phyloP scores from a whole-genome alignment of 179 eudicot species.

The Corrigiola litoralis region DNA sequence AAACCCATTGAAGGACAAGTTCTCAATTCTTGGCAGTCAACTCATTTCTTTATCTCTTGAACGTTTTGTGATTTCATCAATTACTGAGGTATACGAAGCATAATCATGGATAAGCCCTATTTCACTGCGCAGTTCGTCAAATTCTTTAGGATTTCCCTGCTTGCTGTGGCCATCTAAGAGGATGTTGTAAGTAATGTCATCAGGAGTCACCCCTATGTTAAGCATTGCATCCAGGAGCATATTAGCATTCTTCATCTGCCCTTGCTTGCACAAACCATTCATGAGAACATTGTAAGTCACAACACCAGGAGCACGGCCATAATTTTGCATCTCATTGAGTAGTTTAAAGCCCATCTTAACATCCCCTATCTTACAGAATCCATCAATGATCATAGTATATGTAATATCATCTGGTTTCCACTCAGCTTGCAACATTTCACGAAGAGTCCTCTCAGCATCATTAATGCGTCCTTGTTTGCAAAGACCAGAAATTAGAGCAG shows the following conservation, averaged over 20 bases:
- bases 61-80: conserved; percentile 29
- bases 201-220: conserved; percentile 58
- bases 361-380: conserved; percentile 58
- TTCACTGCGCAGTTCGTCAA: conserved; percentile 35
- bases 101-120: conserved; percentile 63
- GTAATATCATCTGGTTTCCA: conserved; percentile 50
- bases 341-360: conserved; percentile 60
- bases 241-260: conserved; percentile 64
- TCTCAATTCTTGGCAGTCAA: neutral
- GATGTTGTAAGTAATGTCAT: conserved; percentile 69
- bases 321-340: conserved; percentile 55
- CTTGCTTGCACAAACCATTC: conserved; percentile 67
- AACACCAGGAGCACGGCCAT: conserved; percentile 44
- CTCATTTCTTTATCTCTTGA: conserved; percentile 19
- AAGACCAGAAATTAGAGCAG: conserved; percentile 67
- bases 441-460: conserved; percentile 50
- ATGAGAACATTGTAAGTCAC: conserved; percentile 68
- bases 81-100: conserved; percentile 53
- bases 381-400: conserved; percentile 64
- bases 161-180: conserved; percentile 62
- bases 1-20: neutral
- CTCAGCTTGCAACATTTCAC: conserved; percentile 56
- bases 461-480: conserved; percentile 41
- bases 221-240: conserved; percentile 66
- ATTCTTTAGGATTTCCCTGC: conserved; percentile 29